Evolutionary conservation across 805 yeast genomes (phyloP).

Genomic region (Metschnikowia orientalis): DNA sequence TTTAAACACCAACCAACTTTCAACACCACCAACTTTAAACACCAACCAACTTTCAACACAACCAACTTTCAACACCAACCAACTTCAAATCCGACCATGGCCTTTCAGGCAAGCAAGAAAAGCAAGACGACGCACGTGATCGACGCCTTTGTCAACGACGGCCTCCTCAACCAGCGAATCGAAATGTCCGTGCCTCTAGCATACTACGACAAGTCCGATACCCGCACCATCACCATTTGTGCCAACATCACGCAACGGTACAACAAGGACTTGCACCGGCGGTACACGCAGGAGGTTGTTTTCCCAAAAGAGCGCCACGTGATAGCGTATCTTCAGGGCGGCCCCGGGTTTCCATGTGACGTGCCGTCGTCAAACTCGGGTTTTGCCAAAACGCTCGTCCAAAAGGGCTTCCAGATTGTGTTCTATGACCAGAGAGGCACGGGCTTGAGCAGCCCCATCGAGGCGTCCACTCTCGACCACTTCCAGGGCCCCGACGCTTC

Average conservation of each 20-base stretch:
- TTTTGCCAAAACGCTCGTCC: constrained; percentile 34
- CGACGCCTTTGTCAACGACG: constrained; percentile 17
- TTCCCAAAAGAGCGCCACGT: constrained; percentile 33
- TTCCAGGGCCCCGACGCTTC: constrained; percentile 5
- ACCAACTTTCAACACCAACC: no score
- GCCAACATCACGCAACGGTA: constrained; percentile 33
- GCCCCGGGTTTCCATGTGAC: constrained; percentile 48
- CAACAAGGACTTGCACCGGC: constrained; percentile 18
- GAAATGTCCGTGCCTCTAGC: constrained; percentile 22
- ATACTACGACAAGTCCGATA: constrained; percentile 13
- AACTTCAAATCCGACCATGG: no score
- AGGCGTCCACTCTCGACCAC: constrained; percentile 24
- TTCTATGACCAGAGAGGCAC: constrained; percentile 61
- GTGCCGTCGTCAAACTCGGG: constrained; percentile 36
- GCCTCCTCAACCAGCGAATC: constrained; percentile 17
- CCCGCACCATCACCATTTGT: constrained; percentile 19
- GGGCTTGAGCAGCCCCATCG: constrained; percentile 48
- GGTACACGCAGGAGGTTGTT: constrained; percentile 6
- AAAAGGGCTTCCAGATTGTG: constrained; percentile 41
- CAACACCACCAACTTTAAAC: no score
- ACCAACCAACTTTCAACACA: no score
- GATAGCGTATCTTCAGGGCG: constrained; percentile 47
- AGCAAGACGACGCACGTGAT: constrained; percentile 11
- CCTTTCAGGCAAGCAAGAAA: no score
- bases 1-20: no score